phyloP scores from a whole-genome alignment of 2,329 filamentous ascomycete species.

The Talaromyces funiculosus region DNA sequence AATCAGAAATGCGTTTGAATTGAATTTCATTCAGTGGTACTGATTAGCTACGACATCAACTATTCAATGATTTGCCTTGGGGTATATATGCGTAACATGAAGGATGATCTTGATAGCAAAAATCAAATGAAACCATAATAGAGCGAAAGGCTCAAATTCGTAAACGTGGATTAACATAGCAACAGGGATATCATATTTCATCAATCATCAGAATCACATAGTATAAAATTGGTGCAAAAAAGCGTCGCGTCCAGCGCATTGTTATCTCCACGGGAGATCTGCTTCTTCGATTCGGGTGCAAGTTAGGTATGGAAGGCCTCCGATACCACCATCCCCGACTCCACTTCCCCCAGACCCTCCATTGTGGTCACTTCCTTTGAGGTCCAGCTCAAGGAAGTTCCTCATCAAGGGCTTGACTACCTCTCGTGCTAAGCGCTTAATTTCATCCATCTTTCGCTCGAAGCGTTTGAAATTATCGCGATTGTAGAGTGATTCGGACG shows the following conservation, averaged over 20 bases:
- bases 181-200: conserved; percentile 16
- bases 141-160: neutral
- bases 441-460: conserved; percentile 79
- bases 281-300: conserved; percentile 58
- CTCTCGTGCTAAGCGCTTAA: conserved; percentile 78
- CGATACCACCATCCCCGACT: conserved; percentile 36
- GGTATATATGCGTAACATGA: conserved; percentile 1
- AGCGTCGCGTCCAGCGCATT: conserved; percentile 4
- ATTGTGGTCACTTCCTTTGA: conserved; percentile 38
- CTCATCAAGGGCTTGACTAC: conserved; percentile 80
- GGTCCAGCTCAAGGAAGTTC: conserved; percentile 75
- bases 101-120: neutral
- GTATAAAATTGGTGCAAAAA: neutral
- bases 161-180: neutral
- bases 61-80: neutral
- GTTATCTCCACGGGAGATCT: conserved; percentile 57
- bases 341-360: conserved; percentile 15
- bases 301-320: conserved; percentile 56
- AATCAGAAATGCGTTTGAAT: neutral
- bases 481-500: conserved; percentile 63
- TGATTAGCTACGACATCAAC: neutral
- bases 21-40: neutral
- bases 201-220: conserved; percentile 13
- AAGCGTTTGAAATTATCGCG: conserved; percentile 81
- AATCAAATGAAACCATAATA: neutral